Evolutionary conservation across 2,329 filamentous ascomycete species (phyloP).

Genomic region (Cladosporium sp.): DNA sequence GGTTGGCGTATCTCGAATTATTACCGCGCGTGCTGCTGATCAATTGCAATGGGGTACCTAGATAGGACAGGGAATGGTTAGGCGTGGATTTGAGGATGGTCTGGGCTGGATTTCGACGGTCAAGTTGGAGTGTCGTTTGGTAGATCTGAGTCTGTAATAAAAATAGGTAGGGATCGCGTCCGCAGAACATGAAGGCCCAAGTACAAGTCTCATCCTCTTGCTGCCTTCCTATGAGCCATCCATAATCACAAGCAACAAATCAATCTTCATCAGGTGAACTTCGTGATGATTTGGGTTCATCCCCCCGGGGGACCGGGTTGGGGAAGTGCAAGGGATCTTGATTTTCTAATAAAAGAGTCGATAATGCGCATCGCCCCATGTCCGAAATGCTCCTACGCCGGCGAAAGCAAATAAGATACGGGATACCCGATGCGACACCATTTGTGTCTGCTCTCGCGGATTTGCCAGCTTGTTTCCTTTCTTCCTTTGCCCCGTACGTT

Average conservation of each 20-base stretch:
- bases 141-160: too few relatives aligned
- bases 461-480: not conserved
- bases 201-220: too few relatives aligned
- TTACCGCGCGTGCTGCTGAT: too few relatives aligned
- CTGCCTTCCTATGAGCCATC: too few relatives aligned
- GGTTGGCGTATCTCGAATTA: too few relatives aligned
- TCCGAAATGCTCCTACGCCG: constrained; percentile 11
- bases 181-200: too few relatives aligned
- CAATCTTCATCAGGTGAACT: not conserved
- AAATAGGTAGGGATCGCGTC: too few relatives aligned
- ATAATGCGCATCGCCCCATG: constrained; percentile 12
- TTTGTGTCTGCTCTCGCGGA: constrained; percentile 2
- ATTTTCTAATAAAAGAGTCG: constrained; percentile 12
- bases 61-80: too few relatives aligned
- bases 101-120: too few relatives aligned
- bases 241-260: not conserved
- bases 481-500: not conserved
- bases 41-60: too few relatives aligned
- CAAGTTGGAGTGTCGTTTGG: too few relatives aligned
- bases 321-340: constrained; percentile 8
- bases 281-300: constrained; percentile 5
- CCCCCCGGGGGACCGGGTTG: constrained; percentile 5
- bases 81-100: too few relatives aligned
- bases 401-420: constrained; percentile 9
- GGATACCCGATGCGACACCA: not conserved